Conservation (phyloP, 345 rosid species). For the Eucalyptus melliodora region DNA sequence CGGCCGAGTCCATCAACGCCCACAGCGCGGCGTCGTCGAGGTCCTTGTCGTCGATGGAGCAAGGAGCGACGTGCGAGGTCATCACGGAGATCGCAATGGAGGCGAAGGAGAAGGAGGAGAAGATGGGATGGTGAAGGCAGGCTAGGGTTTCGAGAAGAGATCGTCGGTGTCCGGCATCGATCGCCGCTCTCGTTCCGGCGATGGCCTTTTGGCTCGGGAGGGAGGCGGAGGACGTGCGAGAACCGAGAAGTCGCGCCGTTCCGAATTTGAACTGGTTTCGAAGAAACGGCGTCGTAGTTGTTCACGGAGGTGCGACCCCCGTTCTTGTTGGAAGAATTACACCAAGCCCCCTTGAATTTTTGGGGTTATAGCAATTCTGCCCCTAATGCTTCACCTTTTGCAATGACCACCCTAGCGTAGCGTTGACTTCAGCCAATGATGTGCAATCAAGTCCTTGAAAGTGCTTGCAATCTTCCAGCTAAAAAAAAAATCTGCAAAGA, state of each 20-base stretch:
- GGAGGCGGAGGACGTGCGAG: neutral
- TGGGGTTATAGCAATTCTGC: neutral
- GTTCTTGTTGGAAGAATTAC: neutral
- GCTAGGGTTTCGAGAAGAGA: neutral
- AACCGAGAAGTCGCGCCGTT: neutral
- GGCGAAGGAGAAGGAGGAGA: neutral
- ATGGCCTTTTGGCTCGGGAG: neutral
- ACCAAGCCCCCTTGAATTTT: neutral
- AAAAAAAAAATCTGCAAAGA: neutral
- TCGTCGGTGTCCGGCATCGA: neutral
- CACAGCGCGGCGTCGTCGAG: constrained; percentile 91
- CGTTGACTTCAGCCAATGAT: neutral
- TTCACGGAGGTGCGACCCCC: neutral
- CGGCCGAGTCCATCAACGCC: constrained; percentile 93
- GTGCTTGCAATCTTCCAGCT: neutral
- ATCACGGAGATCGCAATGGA: neutral
- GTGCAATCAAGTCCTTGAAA: neutral
- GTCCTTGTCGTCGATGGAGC: constrained; percentile 49
- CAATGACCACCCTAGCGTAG: neutral
- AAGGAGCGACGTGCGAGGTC: neutral
- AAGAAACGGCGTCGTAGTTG: neutral
- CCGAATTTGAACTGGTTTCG: neutral
- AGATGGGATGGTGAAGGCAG: neutral
- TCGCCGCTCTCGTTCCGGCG: neutral
- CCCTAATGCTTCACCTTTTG: neutral